Evolutionary conservation across 257 asterid genomes (phyloP).

Genomic region (Solanum lignicaule): DNA sequence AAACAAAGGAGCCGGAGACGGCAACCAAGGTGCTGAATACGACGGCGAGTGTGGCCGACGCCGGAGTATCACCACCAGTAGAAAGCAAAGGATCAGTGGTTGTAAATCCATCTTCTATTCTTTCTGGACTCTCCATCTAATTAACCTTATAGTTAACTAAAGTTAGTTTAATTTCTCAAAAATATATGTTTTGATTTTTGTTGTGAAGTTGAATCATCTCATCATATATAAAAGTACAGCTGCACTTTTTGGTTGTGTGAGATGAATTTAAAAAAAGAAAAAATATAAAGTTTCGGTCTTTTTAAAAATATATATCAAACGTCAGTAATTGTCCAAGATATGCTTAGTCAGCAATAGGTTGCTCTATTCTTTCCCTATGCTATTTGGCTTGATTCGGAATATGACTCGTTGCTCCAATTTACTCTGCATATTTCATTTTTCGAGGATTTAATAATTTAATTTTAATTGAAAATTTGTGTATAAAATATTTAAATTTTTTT

Average conservation of each 20-base stretch:
- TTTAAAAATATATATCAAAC: background rate
- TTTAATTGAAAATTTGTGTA: too few species aligned
- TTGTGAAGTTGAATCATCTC: background rate
- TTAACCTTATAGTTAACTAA: background rate
- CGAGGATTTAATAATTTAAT: too few species aligned
- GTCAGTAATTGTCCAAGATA: background rate
- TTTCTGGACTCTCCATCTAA: background rate
- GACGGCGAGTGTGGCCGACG: background rate
- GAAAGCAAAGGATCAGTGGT: background rate
- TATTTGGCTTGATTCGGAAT: background rate
- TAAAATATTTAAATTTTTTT: too few species aligned
- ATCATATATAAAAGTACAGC: background rate
- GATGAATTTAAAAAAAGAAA: background rate
- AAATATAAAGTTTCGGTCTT: background rate
- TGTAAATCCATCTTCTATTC: background rate
- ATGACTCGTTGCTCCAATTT: too few species aligned
- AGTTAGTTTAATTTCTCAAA: background rate
- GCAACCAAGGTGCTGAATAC: constrained; percentile 64
- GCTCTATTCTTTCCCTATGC: background rate
- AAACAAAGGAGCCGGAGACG: constrained; percentile 72
- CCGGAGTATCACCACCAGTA: background rate
- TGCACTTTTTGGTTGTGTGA: background rate
- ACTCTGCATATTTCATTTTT: too few species aligned
- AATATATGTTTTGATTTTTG: background rate
- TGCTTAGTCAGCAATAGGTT: background rate